These are phyloP conservation scores for Boletus reticuloceps DNA, from an alignment of 768 basidiomycete genomes.

Conservation along the genomic window DNA sequence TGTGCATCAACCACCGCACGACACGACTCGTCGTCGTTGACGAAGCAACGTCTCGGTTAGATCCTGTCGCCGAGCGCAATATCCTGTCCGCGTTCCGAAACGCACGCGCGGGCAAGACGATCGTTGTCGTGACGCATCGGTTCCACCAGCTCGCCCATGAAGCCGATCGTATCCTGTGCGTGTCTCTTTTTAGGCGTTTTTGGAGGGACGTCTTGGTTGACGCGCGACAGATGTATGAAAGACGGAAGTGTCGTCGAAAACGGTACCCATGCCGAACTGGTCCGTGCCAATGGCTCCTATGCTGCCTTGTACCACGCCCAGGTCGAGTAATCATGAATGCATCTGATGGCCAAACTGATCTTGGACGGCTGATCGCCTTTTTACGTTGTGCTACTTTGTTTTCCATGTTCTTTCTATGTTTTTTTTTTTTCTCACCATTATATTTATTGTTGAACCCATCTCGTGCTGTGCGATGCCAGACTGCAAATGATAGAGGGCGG, in stretches of 20 bases:
- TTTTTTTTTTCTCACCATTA: too few relatives aligned
- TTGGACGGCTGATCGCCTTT: too few relatives aligned
- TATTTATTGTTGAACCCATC: too few relatives aligned
- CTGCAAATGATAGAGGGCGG: too few relatives aligned
- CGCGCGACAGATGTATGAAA: constrained; percentile 29
- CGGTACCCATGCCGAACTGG: constrained; percentile 30
- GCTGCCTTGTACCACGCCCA: constrained; percentile 28
- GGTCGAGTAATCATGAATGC: not conserved
- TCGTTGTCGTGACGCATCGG: constrained; percentile 56
- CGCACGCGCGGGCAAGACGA: constrained; percentile 45
- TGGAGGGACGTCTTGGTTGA: not conserved
- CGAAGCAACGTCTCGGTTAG: constrained; percentile 57
- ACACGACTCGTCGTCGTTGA: constrained; percentile 52
- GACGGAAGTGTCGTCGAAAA: constrained; percentile 29
- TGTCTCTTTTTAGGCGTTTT: not conserved
- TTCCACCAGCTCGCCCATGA: constrained; percentile 48
- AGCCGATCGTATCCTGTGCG: constrained; percentile 54
- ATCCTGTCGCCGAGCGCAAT: constrained; percentile 51
- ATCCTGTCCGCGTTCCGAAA: constrained; percentile 41
- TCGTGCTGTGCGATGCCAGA: too few relatives aligned
- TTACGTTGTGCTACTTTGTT: too few relatives aligned
- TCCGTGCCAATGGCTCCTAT: constrained; percentile 25
- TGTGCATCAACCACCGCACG: constrained; percentile 32
- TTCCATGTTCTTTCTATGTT: too few relatives aligned
- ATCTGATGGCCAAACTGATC: too few relatives aligned